Conservation (phyloP, 805 yeast species). For the Suhomyces emberorum region DNA sequence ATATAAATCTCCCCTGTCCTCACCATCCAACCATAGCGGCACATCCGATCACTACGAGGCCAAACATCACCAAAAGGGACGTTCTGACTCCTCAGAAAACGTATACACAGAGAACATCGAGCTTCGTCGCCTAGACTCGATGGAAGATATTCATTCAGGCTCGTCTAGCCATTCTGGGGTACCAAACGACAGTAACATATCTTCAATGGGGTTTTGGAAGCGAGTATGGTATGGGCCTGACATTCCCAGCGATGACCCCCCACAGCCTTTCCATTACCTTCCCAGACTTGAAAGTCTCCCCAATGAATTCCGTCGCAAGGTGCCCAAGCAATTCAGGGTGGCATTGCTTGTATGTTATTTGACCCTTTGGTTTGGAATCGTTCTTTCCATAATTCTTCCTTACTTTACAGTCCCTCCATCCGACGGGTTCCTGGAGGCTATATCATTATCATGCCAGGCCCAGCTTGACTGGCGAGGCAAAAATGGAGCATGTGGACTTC, state of each 20-base stretch:
- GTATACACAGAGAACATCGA: no score
- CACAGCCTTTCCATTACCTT: slow-evolving; percentile 10
- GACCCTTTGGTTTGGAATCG: slow-evolving; percentile 43
- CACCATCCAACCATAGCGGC: no score
- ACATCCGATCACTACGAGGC: no score
- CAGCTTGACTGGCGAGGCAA: slow-evolving; percentile 66
- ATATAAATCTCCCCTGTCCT: no score
- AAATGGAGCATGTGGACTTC: slow-evolving; percentile 70
- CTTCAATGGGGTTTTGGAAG: no score
- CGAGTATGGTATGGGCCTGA: slow-evolving; percentile 60
- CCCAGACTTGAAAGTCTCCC: slow-evolving; percentile 46
- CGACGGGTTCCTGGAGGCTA: slow-evolving; percentile 18
- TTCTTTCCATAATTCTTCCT: slow-evolving; percentile 40
- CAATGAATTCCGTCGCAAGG: slow-evolving; percentile 23
- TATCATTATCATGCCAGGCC: slow-evolving; percentile 48
- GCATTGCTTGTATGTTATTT: slow-evolving; percentile 38
- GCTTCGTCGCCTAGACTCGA: no score
- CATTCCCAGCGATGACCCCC: slow-evolving; percentile 11
- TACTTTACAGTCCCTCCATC: slow-evolving; percentile 31
- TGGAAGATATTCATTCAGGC: no score
- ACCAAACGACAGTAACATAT: no score
- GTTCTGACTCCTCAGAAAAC: no score
- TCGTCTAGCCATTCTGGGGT: no score
- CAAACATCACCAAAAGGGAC: no score
- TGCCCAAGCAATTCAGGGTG: slow-evolving; percentile 24